Evolutionary conservation across 169 alveolate genomes (phyloP), one percentile per base, ranked within the genome.

Genomic region (Pseudocohnilembus persalinus): DNA sequence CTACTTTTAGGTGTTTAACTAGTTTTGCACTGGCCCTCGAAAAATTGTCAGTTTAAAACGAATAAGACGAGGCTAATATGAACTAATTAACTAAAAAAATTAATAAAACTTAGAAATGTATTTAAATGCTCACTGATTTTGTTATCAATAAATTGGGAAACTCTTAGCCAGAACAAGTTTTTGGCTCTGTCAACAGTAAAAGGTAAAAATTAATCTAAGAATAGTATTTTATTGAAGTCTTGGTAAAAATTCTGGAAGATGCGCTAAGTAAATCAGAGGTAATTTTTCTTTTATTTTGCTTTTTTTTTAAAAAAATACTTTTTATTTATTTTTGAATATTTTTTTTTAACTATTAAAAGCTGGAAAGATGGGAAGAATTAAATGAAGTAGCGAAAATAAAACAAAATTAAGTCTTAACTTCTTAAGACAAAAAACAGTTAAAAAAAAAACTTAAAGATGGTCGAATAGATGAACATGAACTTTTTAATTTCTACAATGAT

Each of bases 161-260:
- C 1, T 33, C 81, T 73, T 33, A 73, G 29, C 74, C 74, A 28
- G 87, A 73, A 20, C 34, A 82, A 74, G 25, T 25, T 32, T 82
- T 34, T 74, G 87, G 87, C 20, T 6, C 31, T 27, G 73, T 33
- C 0, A 74, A 82, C 73, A 0, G 29, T 24, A 73, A 74, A 31
- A 82, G 82, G 73, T 82, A 82, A 30, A 73, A 73, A 33, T 82
- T 82, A 35, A 74, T 82, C 75, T 73, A 80, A 31, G 87, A 82
- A 82, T 74, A 82, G 29, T 82, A 33, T 82, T 82, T 73, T 34
- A 82, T 82, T 28, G 87, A 82, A 73, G 73, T 82, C 1, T 35
- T 82, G 1, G 31, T 82, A 15, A 82, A 82, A 29, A 82, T 82
- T 28, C 73, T 82, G 76, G 81, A 74, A 31, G 68, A 49, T 49